Evolutionary conservation across 208 protist species (phyloP), one percentile per base, ranked within the genome.

Genomic region (Spongospora subterranea): DNA sequence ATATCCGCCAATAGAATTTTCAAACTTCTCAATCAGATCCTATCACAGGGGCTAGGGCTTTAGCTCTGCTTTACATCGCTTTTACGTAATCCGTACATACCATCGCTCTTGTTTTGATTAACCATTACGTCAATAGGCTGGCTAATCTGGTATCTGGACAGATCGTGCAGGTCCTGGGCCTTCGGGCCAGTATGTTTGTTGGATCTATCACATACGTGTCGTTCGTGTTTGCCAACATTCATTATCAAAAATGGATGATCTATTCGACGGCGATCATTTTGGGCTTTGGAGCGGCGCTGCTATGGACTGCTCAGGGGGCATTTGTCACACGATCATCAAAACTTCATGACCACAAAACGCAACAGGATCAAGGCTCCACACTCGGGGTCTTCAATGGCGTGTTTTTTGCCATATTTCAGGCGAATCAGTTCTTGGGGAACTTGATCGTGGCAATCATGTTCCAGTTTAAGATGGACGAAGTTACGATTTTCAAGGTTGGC

Each of bases 401-500:
- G 6, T 82, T 82, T 43, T 82, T 82, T 35, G 71, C 71, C 35
- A 45, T 82, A 20, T 82, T 82, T n/a, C 71, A 82, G n/a, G 71
- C 71, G 6, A 82, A 82, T n/a, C 71, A 82, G 71, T 35, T 82
- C n/a, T 43, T 82, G 11, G 71, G 71, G 17, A 82, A 82, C n/a
- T 35, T 43, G n/a, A 35, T 82, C 71, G n/a, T 82, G 6, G 71
- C 71, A 20, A 39, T 82, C 71, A 82, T 82, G 71, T 82, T 82
- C 71, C n/a, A 82, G 35, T 82, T 45, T n/a, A 35, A 82, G 6
- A 6, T 45, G 11, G n/a, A 35, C 35, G 13, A 20, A 6, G 6
- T n/a, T 40, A 35, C 71, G 71, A 82, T 82, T n/a, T 82, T 82
- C 40, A 82, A 35, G 71, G 71, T 82, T 40, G 35, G 54, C 29